A percentile compares a stretch with the other conserved stretches of the same genome.
Conservation (phyloP, 768 basidiomycete genomes). For the Serendipita sp. region DNA sequence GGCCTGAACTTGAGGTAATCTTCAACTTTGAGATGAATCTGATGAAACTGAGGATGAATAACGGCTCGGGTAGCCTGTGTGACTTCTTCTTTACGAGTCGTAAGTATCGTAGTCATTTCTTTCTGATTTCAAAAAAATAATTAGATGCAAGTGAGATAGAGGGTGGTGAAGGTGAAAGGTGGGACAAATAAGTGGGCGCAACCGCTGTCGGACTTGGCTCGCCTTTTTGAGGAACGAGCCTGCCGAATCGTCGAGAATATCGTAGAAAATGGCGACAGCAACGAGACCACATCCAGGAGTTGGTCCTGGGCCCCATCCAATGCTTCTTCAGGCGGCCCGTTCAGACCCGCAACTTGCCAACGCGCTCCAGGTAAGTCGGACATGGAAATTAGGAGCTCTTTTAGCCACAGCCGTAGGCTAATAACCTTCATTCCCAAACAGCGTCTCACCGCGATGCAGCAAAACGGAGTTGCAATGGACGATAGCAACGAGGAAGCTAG, state of each 20-base stretch:
- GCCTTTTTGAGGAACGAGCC: too few relatives aligned
- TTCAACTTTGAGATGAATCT: constrained; percentile 77
- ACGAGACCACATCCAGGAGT: not conserved
- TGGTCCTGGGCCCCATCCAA: not conserved
- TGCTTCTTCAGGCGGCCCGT: not conserved
- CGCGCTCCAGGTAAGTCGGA: not conserved
- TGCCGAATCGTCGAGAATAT: constrained; percentile 5
- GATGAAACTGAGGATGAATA: constrained; percentile 82
- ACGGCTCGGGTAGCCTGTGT: constrained; percentile 28
- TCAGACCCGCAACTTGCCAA: not conserved
- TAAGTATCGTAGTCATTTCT: not conserved
- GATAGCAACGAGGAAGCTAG: not conserved
- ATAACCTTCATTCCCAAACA: not conserved
- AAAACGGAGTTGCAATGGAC: not conserved
- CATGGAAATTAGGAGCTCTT: not conserved
- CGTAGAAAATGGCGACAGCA: constrained; percentile 1
- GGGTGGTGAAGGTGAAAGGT: not conserved
- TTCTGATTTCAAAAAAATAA: not conserved
- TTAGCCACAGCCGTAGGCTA: not conserved
- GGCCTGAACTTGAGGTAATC: constrained; percentile 45
- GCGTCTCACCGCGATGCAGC: constrained; percentile 1
- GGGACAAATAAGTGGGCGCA: too few relatives aligned
- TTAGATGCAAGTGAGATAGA: not conserved
- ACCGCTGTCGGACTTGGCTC: too few relatives aligned
- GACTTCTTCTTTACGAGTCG: not conserved